phyloP scores from a whole-genome alignment of 2,329 filamentous ascomycete species.

The Alternaria triticina region DNA sequence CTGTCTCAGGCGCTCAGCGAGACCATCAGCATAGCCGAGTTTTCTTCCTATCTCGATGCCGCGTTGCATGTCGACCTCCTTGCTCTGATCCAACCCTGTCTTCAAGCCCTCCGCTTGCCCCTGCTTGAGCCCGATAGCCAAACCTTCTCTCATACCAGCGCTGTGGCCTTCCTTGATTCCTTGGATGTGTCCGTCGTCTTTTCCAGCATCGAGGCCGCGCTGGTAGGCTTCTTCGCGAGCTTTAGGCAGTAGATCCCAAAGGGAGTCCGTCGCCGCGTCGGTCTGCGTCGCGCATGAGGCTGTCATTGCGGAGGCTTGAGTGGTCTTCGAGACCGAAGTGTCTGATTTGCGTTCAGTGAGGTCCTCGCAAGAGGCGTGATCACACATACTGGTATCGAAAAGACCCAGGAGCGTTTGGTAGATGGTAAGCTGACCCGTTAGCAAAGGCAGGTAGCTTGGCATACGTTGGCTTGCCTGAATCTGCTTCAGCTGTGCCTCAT shows the following conservation, averaged over 20 bases:
- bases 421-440: conserved; percentile 2
- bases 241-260: neutral
- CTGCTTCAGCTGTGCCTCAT: neutral
- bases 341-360: neutral
- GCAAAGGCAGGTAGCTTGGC: neutral
- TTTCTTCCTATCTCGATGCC: neutral
- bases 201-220: neutral
- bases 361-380: neutral
- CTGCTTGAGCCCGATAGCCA: neutral
- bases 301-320: neutral
- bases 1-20: neutral
- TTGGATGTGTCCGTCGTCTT: neutral
- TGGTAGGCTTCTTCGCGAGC: conserved; percentile 1
- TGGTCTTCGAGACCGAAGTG: neutral
- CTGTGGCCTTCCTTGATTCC: neutral
- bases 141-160: neutral
- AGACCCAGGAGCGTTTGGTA: neutral
- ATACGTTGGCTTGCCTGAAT: neutral
- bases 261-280: conserved; percentile 1
- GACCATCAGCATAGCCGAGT: neutral
- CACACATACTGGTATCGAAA: neutral
- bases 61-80: neutral
- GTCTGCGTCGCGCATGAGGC: neutral
- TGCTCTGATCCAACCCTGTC: neutral
- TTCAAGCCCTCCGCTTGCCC: neutral